Evolutionary conservation across 208 protist genomes (phyloP).

Genomic region (Leishmania mexicana): DNA sequence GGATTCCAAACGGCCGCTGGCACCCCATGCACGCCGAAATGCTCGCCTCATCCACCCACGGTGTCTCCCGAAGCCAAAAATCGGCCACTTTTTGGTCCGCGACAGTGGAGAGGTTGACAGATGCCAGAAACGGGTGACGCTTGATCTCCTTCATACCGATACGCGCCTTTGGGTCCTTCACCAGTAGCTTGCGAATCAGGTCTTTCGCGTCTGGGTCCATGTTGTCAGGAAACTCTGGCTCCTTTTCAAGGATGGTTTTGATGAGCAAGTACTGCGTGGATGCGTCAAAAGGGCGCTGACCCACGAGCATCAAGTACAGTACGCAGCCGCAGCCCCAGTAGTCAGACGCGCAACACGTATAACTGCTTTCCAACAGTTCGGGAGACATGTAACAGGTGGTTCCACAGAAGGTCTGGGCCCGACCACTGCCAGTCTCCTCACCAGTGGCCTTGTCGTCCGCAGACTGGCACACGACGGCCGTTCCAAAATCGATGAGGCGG

Average conservation of each 20-base stretch:
- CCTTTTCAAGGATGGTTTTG: conserved; percentile 85
- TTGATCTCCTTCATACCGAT: conserved; percentile 69
- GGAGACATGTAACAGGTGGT: conserved; percentile 95
- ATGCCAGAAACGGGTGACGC: conserved; percentile 77
- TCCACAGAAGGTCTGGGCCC: conserved; percentile 89
- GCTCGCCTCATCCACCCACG: conserved; percentile 82
- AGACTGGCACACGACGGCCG: conserved; percentile 81
- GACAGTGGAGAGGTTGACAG: conserved; percentile 67
- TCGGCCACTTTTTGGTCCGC: conserved; percentile 34
- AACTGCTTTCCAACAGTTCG: conserved; percentile 92
- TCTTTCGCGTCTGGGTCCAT: conserved; percentile 78
- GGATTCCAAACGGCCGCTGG: conserved; percentile 50
- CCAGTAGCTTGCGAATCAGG: conserved; percentile 75
- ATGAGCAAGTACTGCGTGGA: conserved; percentile 89
- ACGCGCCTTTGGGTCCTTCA: conserved; percentile 72
- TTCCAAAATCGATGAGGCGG: conserved; percentile 97
- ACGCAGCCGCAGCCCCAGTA: conserved; percentile 95
- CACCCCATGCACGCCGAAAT: conserved; percentile 74
- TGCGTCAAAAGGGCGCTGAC: conserved; percentile 87
- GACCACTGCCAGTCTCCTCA: conserved; percentile 54
- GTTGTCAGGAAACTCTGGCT: conserved; percentile 69
- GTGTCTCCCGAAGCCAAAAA: conserved; percentile 74
- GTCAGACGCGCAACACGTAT: conserved; percentile 93
- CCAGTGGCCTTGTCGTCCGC: conserved; percentile 67
- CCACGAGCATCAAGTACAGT: conserved; percentile 91